These are phyloP conservation scores for Diphasiastrum complanatum DNA, from an alignment of 83 land plant genomes.

Conservation along the genomic window DNA sequence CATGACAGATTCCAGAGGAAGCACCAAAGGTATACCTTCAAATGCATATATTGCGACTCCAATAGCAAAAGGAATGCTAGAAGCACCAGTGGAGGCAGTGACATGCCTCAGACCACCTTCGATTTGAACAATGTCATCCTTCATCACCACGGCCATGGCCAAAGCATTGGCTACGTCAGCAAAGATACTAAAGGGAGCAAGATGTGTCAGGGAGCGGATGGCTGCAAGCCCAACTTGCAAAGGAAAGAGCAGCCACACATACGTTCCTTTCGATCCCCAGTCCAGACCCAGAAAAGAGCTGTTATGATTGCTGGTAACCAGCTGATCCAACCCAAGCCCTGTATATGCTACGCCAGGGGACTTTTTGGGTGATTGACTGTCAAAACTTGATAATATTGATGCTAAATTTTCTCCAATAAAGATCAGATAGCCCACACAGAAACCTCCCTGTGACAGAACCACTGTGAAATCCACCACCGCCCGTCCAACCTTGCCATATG, in stretches of 20 bases:
- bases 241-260: constrained; percentile 59
- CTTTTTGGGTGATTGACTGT: too few relatives aligned
- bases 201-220: constrained; percentile 63
- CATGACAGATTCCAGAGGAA: constrained; percentile 29
- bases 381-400: too few relatives aligned
- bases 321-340: not conserved
- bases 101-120: constrained; percentile 4
- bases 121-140: constrained; percentile 40
- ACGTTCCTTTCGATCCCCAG: constrained; percentile 37
- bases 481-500: too few relatives aligned
- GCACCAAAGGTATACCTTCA: constrained; percentile 34
- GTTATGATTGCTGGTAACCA: not conserved
- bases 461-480: too few relatives aligned
- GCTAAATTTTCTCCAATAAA: too few relatives aligned
- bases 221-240: constrained; percentile 63
- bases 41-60: constrained; percentile 35
- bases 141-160: constrained; percentile 80
- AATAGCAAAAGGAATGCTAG: constrained; percentile 21
- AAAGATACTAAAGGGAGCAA: constrained; percentile 87
- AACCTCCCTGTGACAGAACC: too few relatives aligned
- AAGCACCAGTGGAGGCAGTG: constrained; percentile 9
- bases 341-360: constrained; percentile 3
- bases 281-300: constrained; percentile 19
- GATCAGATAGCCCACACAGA: too few relatives aligned
- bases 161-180: constrained; percentile 67